Evolutionary conservation across 176 grass and related monocot genomes (phyloP).

Genomic region (Triticum dicoccoides): DNA sequence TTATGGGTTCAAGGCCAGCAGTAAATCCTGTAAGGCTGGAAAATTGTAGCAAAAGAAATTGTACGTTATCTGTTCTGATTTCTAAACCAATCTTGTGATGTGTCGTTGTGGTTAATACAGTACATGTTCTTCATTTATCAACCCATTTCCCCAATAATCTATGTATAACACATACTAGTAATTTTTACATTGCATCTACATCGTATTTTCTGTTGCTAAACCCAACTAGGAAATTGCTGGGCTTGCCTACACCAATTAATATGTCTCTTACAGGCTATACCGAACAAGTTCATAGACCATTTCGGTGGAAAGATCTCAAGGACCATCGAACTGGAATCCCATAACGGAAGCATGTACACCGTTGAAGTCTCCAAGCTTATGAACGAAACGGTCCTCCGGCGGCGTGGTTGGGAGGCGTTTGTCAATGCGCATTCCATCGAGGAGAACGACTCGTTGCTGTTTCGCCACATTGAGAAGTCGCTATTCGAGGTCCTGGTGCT

Average conservation of each 20-base stretch:
- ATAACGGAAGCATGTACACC: not conserved
- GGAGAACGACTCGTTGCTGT: slow-evolving; percentile 36
- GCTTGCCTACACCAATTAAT: not conserved
- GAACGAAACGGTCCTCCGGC: not conserved
- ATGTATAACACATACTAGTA: not conserved
- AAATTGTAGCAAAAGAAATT: not conserved
- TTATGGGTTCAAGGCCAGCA: not conserved
- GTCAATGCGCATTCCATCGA: slow-evolving; percentile 8
- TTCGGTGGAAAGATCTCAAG: not conserved
- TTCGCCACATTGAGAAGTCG: slow-evolving; percentile 12
- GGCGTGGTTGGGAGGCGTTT: not conserved
- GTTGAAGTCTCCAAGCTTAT: not conserved
- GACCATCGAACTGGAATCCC: not conserved
- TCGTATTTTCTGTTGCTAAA: not conserved
- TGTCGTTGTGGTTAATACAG: not conserved
- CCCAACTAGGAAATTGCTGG: not conserved
- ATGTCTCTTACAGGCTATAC: not conserved
- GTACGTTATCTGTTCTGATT: not conserved
- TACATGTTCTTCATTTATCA: not conserved
- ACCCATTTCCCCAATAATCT: not conserved
- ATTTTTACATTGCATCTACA: not conserved
- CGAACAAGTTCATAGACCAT: not conserved
- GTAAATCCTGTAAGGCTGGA: not conserved
- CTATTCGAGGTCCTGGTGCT: slow-evolving; percentile 38
- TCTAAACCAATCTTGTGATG: not conserved